Conservation (phyloP, 345 rosid species). For the Pugionium dolabratum region DNA sequence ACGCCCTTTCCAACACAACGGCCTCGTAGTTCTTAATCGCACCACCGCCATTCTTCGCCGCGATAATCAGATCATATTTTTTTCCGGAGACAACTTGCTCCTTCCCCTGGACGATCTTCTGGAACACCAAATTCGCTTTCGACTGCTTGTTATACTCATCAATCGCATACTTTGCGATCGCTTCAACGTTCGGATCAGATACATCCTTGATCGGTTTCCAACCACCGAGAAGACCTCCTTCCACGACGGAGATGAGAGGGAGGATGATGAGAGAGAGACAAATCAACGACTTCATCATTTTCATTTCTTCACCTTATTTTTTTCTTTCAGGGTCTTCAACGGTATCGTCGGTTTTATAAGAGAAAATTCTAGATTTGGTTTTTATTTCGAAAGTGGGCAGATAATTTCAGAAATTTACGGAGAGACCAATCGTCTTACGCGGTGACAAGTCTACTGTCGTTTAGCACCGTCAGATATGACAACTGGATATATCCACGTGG, state of each 20-base stretch:
- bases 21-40: not conserved
- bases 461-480: slow-evolving; percentile 34
- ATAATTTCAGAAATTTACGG: slow-evolving; percentile 32
- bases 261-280: slow-evolving; percentile 24
- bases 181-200: slow-evolving; percentile 44
- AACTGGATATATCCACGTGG: slow-evolving; percentile 26
- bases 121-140: slow-evolving; percentile 25
- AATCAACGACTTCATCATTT: slow-evolving; percentile 30
- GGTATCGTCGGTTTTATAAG: slow-evolving; percentile 1
- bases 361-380: too few species aligned
- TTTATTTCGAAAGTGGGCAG: slow-evolving; percentile 25
- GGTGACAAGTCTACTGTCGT: slow-evolving; percentile 18
- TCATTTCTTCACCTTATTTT: not conserved
- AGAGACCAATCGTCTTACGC: slow-evolving; percentile 19
- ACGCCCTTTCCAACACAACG: slow-evolving; percentile 49
- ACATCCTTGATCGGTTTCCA: slow-evolving; percentile 46
- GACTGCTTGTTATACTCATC: slow-evolving; percentile 43
- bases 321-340: not conserved
- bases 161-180: slow-evolving; percentile 42
- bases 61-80: slow-evolving; percentile 48
- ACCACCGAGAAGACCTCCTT: slow-evolving; percentile 37
- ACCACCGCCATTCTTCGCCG: slow-evolving; percentile 24
- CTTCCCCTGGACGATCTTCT: slow-evolving; percentile 45
- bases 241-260: slow-evolving; percentile 21
- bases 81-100: slow-evolving; percentile 51